These are phyloP conservation scores for Populus hybrid DNA, from an alignment of 441 rosid genomes.

Conservation along the genomic window DNA sequence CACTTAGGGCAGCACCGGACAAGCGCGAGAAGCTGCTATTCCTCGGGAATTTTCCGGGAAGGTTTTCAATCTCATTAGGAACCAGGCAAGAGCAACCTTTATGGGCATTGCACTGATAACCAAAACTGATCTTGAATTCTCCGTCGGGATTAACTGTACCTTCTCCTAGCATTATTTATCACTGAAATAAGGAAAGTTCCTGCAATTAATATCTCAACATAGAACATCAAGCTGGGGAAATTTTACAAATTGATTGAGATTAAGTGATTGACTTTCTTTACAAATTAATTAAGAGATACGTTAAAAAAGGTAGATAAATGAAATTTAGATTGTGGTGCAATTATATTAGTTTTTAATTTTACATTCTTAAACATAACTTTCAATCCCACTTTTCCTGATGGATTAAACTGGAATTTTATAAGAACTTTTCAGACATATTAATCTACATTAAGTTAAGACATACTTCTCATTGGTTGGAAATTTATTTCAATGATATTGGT, in stretches of 20 bases:
- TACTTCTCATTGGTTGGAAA: no score
- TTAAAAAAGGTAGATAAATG: no score
- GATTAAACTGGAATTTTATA: no score
- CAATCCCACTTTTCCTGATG: no score
- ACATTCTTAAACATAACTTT: fast-evolving
- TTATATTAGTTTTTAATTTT: no score
- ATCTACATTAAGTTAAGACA: fast-evolving
- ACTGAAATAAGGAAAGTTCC: conserved; percentile 33
- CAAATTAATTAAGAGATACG: no score
- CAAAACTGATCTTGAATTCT: conserved; percentile 84
- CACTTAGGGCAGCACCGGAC: conserved; percentile 92
- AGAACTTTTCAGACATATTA: fast-evolving
- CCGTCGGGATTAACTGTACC: conserved; percentile 43
- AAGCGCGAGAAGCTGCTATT: conserved; percentile 79
- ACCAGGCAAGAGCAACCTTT: conserved; percentile 21
- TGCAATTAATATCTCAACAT: conserved; percentile 2
- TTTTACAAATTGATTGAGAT: not conserved
- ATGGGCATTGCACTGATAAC: conserved; percentile 63
- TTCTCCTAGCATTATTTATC: conserved; percentile 43
- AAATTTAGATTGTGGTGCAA: no score
- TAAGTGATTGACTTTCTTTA: not conserved
- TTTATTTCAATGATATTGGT: no score
- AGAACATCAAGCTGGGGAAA: not conserved
- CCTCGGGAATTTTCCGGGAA: conserved; percentile 40
- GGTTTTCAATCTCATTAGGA: conserved; percentile 36